Conservation (phyloP, 768 basidiomycete species). For the Lentinula raphanica region DNA sequence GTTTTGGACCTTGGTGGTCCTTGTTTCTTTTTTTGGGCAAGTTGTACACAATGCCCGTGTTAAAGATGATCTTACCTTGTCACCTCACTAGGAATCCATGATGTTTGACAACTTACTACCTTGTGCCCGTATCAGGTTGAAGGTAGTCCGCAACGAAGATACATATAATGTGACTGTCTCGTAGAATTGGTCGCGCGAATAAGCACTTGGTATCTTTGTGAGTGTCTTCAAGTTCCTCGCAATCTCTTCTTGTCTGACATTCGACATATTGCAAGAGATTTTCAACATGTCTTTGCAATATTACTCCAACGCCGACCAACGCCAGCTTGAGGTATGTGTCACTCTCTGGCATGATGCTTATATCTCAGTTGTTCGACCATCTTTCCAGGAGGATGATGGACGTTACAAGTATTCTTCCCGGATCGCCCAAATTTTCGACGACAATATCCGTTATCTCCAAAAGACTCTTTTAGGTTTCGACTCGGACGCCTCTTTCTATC, state of each 20-base stretch:
- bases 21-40: too few species aligned
- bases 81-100: too few species aligned
- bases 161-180: not conserved
- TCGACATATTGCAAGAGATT: too few species aligned
- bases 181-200: not conserved
- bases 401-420: not conserved
- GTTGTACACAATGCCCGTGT: too few species aligned
- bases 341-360: not conserved
- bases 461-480: not conserved
- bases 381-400: not conserved
- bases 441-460: not conserved
- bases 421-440: not conserved
- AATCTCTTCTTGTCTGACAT: too few species aligned
- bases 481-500: too few species aligned
- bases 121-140: not conserved
- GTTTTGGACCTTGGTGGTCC: too few species aligned
- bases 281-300: too few species aligned
- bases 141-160: not conserved
- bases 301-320: too few species aligned
- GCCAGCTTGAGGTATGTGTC: not conserved
- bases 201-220: not conserved
- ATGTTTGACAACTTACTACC: too few species aligned
- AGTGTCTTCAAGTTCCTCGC: too few species aligned
- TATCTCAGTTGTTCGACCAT: not conserved
- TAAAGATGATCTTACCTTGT: too few species aligned